Evolutionary conservation across 176 grass and related monocot species (phyloP).

Genomic region (Avena eriantha): DNA sequence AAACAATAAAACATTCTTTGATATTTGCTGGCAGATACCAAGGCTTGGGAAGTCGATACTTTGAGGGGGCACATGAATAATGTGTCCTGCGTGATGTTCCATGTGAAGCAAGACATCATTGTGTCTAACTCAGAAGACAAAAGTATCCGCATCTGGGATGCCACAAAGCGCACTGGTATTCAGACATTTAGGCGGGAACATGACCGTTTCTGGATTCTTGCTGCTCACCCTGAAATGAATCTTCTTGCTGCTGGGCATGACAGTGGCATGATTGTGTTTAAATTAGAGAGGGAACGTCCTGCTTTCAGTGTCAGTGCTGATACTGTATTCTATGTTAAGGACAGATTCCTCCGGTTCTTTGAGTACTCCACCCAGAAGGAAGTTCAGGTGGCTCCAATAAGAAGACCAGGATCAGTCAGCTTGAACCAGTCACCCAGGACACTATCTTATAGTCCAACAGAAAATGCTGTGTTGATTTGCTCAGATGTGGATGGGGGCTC

Average conservation of each 20-base stretch:
- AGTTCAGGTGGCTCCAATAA: constrained; percentile 82
- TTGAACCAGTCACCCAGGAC: constrained; percentile 88
- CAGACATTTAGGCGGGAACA: constrained; percentile 95
- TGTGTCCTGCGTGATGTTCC: constrained; percentile 97
- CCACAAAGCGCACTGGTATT: constrained; percentile 91
- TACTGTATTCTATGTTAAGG: constrained; percentile 89
- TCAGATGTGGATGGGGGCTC: constrained; percentile 91
- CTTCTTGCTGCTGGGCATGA: constrained; percentile 98
- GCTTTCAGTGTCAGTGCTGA: constrained; percentile 87
- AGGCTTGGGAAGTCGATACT: constrained; percentile 99
- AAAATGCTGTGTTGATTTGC: constrained; percentile 94
- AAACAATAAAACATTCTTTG: not conserved
- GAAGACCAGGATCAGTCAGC: constrained; percentile 83
- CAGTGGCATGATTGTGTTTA: constrained; percentile 97
- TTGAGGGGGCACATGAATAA: constrained; percentile 98
- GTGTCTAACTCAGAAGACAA: constrained; percentile 99
- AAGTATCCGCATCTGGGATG: constrained; percentile 99
- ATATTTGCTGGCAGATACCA: constrained; percentile 71
- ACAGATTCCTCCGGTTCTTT: constrained; percentile 80
- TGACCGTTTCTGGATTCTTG: constrained; percentile 97
- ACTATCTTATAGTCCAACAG: constrained; percentile 87
- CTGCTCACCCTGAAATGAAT: constrained; percentile 93
- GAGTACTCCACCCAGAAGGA: constrained; percentile 90
- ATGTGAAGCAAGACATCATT: constrained; percentile 95
- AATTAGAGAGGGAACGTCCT: constrained; percentile 93